A percentile compares a stretch with the other conserved stretches of the same genome.
These are phyloP conservation scores for Annulohypoxylon truncatum DNA, from an alignment of 2,329 filamentous ascomycete genomes.

Conservation along the genomic window DNA sequence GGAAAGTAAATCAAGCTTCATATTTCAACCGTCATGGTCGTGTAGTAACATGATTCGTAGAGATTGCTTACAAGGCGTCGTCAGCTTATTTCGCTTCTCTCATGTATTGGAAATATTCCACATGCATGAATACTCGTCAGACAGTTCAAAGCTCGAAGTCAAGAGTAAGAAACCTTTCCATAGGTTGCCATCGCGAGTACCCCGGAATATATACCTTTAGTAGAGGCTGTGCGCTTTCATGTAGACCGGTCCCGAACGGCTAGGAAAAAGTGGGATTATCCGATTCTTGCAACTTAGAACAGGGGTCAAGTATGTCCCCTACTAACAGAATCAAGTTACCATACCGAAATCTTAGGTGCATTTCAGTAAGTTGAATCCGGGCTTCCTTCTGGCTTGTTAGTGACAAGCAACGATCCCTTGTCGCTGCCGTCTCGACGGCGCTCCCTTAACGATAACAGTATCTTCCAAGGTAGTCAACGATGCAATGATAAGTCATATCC, in stretches of 20 bases:
- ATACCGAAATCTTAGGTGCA: not conserved
- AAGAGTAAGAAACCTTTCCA: not conserved
- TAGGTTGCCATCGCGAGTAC: not conserved
- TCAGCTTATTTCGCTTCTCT: slow-evolving; percentile 23
- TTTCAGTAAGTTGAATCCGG: not conserved
- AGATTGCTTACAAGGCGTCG: not conserved
- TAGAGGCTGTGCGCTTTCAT: not conserved
- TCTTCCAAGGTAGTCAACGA: not conserved
- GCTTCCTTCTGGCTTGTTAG: not conserved
- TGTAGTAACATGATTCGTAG: slow-evolving; percentile 34
- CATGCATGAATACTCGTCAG: slow-evolving; percentile 20
- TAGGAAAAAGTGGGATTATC: not conserved
- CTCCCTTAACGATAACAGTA: not conserved
- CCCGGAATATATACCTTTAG: not conserved
- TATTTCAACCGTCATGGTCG: slow-evolving; percentile 15
- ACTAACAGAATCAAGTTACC: not conserved
- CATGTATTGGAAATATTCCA: not conserved
- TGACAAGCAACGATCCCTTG: not conserved
- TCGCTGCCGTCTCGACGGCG: not conserved
- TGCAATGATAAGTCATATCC: not conserved
- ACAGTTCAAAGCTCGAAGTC: not conserved
- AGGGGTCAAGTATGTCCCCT: not conserved
- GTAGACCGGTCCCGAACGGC: not conserved
- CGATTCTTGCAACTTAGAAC: not conserved
- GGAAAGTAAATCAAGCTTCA: slow-evolving; percentile 12